Percentiles rank a stretch among this genome's conserved stretches.
These are phyloP conservation scores for Rhizopus arrhizus DNA, from an alignment of 371 early-diverging fungal genomes.

Conservation along the genomic window DNA sequence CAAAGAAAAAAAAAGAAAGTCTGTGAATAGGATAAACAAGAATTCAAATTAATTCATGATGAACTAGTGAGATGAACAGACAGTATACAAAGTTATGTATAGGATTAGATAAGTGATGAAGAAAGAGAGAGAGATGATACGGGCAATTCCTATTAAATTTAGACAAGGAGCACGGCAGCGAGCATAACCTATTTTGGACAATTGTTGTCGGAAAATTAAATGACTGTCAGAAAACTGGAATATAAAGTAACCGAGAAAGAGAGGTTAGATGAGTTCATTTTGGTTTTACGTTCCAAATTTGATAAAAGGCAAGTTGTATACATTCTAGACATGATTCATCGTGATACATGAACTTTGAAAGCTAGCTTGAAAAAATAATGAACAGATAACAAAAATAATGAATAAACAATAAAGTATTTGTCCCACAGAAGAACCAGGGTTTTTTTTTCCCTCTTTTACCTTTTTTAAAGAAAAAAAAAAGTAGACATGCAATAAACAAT, in stretches of 20 bases:
- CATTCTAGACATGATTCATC: no score
- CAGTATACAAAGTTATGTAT: not conserved
- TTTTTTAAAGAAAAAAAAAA: not conserved
- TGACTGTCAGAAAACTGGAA: not conserved
- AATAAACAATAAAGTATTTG: no score
- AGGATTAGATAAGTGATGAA: not conserved
- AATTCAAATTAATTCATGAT: not conserved
- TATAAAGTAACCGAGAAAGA: not conserved
- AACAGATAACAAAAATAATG: no score
- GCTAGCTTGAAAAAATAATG: no score
- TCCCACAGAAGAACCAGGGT: no score
- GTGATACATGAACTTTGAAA: no score
- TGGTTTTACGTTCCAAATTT: no score
- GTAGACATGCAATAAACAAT: not conserved
- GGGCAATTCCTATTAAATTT: not conserved
- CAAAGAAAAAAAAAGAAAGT: no score
- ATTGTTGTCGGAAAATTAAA: not conserved
- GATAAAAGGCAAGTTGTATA: no score
- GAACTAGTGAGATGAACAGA: not conserved
- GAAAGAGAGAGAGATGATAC: not conserved
- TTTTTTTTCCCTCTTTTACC: not conserved
- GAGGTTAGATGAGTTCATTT: no score
- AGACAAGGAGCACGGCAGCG: constrained; percentile 1
- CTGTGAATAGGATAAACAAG: no score
- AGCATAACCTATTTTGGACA: not conserved